A percentile compares a stretch with the other conserved stretches of the same genome.
Conservation (phyloP, 2,329 filamentous ascomycete genomes). For the Xylariaceae sp. region DNA sequence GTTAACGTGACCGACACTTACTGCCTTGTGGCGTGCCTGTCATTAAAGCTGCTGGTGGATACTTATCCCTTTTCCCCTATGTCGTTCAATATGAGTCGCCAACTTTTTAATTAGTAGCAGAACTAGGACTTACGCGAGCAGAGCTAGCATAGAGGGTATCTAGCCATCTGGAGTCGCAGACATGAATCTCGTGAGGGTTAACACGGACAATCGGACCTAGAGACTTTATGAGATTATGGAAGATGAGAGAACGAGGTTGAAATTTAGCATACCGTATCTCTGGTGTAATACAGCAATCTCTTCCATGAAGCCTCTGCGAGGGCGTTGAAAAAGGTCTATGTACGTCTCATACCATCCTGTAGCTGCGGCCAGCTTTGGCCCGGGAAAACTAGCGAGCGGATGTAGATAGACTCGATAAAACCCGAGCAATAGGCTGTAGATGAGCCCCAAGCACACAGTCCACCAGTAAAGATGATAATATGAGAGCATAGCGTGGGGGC, state of each 20-base stretch:
- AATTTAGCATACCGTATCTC: conserved; percentile 32
- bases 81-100: neutral
- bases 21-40: conserved; percentile 2
- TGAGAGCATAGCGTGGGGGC: no score
- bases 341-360: conserved; percentile 22
- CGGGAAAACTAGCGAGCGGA: neutral
- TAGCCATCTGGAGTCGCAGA: conserved; percentile 15
- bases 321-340: conserved; percentile 45
- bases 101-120: no score
- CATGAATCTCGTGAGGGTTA: conserved; percentile 55
- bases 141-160: conserved; percentile 1
- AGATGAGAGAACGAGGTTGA: no score
- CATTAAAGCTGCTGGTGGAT: neutral
- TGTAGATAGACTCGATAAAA: neutral
- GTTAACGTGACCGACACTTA: no score
- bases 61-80: conserved; percentile 16
- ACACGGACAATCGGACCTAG: conserved; percentile 44
- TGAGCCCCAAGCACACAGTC: no score
- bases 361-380: neutral
- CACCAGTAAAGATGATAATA: no score
- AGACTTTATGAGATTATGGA: no score
- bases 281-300: neutral
- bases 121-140: neutral
- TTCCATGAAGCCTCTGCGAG: conserved; percentile 35
- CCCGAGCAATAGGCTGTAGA: no score